Evolutionary conservation across 495 filamentous ascomycete species (phyloP).

Genomic region (Aspergillus hancockii): DNA sequence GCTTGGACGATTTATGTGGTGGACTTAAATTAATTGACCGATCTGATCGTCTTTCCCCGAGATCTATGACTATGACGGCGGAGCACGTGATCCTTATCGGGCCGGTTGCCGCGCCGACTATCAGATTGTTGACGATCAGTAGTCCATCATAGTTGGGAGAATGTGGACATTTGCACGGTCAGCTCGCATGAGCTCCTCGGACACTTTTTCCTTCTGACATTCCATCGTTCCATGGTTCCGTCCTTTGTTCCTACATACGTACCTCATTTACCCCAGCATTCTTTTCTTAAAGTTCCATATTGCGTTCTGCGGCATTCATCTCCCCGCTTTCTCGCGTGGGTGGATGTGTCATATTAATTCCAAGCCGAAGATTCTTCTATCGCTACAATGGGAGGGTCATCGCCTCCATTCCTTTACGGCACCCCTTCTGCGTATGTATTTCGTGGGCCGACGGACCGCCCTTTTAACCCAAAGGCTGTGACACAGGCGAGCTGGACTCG

Average conservation of each 20-base stretch:
- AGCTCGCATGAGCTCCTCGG: background rate
- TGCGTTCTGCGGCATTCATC: slow-evolving; percentile 31
- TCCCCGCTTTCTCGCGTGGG: slow-evolving; percentile 33
- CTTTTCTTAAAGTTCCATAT: slow-evolving; percentile 18
- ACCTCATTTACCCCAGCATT: slow-evolving; percentile 16
- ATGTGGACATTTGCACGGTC: background rate
- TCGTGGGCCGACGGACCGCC: slow-evolving; percentile 51
- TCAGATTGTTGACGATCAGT: slow-evolving; percentile 29
- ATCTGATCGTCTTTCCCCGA: background rate
- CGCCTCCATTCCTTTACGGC: slow-evolving; percentile 80
- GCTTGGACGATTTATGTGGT: background rate
- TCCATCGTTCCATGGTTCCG: slow-evolving; percentile 27
- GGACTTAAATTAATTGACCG: background rate
- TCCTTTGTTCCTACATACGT: slow-evolving; percentile 18
- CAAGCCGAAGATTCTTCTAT: slow-evolving; percentile 24
- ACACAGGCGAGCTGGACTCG: slow-evolving; percentile 69
- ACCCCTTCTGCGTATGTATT: slow-evolving; percentile 48
- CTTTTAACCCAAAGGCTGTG: slow-evolving; percentile 81
- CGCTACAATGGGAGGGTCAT: slow-evolving; percentile 56
- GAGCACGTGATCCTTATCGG: slow-evolving; percentile 34
- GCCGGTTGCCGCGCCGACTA: slow-evolving; percentile 37
- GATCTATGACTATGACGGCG: slow-evolving; percentile 4
- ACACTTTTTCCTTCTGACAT: slow-evolving; percentile 19
- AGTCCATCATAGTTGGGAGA: background rate
- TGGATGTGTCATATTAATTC: slow-evolving; percentile 30